These are phyloP conservation scores for Tylopilus balloui DNA, from an alignment of 768 basidiomycete genomes.

Conservation along the genomic window DNA sequence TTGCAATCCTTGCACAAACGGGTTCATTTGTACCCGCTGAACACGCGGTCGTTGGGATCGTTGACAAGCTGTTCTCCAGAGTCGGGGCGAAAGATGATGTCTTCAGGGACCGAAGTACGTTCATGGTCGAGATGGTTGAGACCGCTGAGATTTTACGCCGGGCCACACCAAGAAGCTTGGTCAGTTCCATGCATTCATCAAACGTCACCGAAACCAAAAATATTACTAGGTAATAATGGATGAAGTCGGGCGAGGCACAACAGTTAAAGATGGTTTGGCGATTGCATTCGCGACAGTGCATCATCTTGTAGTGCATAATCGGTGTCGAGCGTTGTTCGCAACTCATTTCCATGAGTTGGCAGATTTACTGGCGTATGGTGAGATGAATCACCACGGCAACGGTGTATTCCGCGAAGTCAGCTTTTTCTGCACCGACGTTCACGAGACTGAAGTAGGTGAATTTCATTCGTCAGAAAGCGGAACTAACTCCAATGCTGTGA, in stretches of 20 bases:
- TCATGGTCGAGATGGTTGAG: constrained; percentile 98
- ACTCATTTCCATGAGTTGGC: constrained; percentile 98
- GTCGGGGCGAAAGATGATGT: constrained; percentile 95
- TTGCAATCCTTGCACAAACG: constrained; percentile 84
- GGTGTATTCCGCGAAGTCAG: constrained; percentile 57
- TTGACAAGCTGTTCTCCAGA: constrained; percentile 90
- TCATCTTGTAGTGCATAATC: constrained; percentile 66
- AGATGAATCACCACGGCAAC: constrained; percentile 35
- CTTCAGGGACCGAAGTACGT: constrained; percentile 89
- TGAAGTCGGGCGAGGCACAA: constrained; percentile 97
- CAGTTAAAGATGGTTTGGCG: constrained; percentile 85
- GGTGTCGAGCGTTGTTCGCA: constrained; percentile 86
- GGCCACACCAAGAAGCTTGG: constrained; percentile 81
- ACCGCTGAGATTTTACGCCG: constrained; percentile 84
- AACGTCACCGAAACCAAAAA: constrained; percentile 4
- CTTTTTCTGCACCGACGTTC: constrained; percentile 88
- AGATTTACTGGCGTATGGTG: constrained; percentile 68
- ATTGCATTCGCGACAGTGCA: constrained; percentile 91
- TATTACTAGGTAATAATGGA: constrained; percentile 90
- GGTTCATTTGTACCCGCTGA: constrained; percentile 95
- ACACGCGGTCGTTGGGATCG: constrained; percentile 71
- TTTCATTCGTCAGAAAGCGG: background rate
- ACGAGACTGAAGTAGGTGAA: constrained; percentile 63
- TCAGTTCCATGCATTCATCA: constrained; percentile 33
- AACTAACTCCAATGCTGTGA: background rate